Conservation (phyloP, 2,329 filamentous ascomycete species). For the Stagonosporopsis chrysanthemi region DNA sequence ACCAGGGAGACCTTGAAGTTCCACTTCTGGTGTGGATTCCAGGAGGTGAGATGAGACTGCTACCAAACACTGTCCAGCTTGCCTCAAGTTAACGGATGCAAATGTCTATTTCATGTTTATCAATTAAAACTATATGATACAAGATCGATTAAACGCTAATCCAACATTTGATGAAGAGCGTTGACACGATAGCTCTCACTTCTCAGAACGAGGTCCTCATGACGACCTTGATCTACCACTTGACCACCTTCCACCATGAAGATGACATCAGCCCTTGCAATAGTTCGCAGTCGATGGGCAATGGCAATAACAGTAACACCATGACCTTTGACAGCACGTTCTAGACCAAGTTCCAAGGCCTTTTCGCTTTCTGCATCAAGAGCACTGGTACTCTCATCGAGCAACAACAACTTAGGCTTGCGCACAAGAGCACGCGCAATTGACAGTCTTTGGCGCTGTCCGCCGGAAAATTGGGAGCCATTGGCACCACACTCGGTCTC, state of each 20-base stretch:
- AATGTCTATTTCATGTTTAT: background rate
- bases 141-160: constrained; percentile 21
- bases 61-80: constrained; percentile 27
- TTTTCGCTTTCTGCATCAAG: constrained; percentile 54
- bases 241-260: constrained; percentile 58
- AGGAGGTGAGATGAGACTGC: constrained; percentile 8
- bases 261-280: constrained; percentile 53
- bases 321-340: constrained; percentile 45
- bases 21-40: constrained; percentile 31
- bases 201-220: constrained; percentile 58
- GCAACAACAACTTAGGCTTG: constrained; percentile 51
- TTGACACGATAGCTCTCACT: constrained; percentile 60
- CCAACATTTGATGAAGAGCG: constrained; percentile 58
- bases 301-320: constrained; percentile 55
- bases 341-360: constrained; percentile 51
- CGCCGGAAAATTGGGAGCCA: constrained; percentile 53
- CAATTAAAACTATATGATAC: background rate
- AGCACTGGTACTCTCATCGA: constrained; percentile 55
- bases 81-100: constrained; percentile 6
- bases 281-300: constrained; percentile 53
- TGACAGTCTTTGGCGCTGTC: constrained; percentile 53
- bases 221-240: constrained; percentile 58
- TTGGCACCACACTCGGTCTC: constrained; percentile 60
- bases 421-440: constrained; percentile 55
- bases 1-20: constrained; percentile 18